Base-by-base conservation (phyloP, 2,329 filamentous ascomycete species). In the Exophiala sideris region DNA sequence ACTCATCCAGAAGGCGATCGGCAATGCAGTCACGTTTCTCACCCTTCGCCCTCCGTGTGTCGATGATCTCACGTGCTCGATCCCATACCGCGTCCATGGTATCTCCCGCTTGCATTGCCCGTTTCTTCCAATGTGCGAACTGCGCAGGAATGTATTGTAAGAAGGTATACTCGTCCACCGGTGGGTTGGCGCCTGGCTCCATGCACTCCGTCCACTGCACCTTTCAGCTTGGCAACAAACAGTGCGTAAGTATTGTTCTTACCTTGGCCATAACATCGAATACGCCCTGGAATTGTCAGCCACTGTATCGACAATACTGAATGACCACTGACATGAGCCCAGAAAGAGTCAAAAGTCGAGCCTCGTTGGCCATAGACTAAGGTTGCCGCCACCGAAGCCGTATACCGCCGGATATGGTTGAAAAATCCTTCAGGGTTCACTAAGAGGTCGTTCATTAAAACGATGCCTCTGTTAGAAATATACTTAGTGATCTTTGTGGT, bases 11-110 rank as follows among this genome's bases (percentile, higher is more conserved):
- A 0, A 76, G 63, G 5, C 56, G 54, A 57, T 77, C 73, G 52
- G 75, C 66, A 35, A 76, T 68, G 10, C 60, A 67, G 5, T 64
- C 61, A 9, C 64, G 55, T 5, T 50, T 58, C 5, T 57, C 62
- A 5, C 52, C 52, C 9, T 33, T 52, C n/a, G 56, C 56, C 7
- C 72, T 67, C 3, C 73, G 67, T 5, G 61, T 36, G 6, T 65
- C 57, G 1, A 76, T 68, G 9, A 65, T 60, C 9, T 65, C 47
- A 10, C 71, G 65, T 38, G 69, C 66, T 38, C 69, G 65, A n/a
- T 58, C 59, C 56, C 76, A 77, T 1, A 77, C 63, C 1, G 53
- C 42, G 21, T 72, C 67, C 71, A 77, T 76, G 40, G 67, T 64
- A 8, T 69, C 59, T 9, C 68, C 63, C 3, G 75, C 68, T 12